Evolutionary conservation across 2,329 filamentous ascomycete genomes (phyloP).

Genomic region (Raffaelea albimanens): DNA sequence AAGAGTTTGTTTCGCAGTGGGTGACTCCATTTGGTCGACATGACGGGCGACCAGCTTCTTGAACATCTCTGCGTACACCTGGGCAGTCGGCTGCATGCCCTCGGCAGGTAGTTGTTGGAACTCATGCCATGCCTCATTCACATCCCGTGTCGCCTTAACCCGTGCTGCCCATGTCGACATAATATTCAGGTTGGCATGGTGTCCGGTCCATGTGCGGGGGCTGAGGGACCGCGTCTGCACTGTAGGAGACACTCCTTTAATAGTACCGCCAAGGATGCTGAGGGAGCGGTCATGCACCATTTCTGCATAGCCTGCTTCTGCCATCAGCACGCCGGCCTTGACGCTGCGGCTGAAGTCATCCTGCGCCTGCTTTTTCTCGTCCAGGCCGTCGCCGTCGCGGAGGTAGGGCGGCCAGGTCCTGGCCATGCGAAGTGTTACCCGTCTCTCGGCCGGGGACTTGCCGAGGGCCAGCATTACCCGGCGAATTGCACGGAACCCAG

Average conservation of each 20-base stretch:
- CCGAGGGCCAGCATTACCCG: constrained; percentile 41
- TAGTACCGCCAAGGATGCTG: constrained; percentile 42
- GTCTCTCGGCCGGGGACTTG: constrained; percentile 41
- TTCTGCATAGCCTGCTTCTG: constrained; percentile 45
- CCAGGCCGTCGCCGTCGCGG: constrained; percentile 46
- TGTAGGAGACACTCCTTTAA: constrained; percentile 41
- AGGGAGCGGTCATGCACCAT: constrained; percentile 37
- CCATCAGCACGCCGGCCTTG: constrained; percentile 42
- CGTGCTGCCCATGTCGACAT: constrained; percentile 42
- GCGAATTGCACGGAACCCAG: constrained; percentile 45
- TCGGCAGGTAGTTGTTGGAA: constrained; percentile 27
- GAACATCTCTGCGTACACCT: constrained; percentile 52
- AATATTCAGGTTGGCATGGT: constrained; percentile 22
- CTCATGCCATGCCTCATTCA: constrained; percentile 50
- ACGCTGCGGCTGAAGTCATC: constrained; percentile 46
- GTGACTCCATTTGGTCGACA: constrained; percentile 10
- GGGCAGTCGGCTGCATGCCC: constrained; percentile 24
- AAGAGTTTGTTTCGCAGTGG: constrained; percentile 18
- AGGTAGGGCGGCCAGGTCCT: constrained; percentile 54
- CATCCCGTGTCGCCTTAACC: constrained; percentile 49
- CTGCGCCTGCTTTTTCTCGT: constrained; percentile 40
- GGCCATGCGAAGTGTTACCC: constrained; percentile 36
- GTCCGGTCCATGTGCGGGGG: constrained; percentile 21
- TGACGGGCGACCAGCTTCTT: constrained; percentile 38
- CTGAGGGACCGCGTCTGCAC: constrained; percentile 40